Percentiles rank a stretch among this genome's conserved stretches.
Evolutionary conservation across 352 stramenopile species (phyloP).

Genomic region (Globisporangium parvum): DNA sequence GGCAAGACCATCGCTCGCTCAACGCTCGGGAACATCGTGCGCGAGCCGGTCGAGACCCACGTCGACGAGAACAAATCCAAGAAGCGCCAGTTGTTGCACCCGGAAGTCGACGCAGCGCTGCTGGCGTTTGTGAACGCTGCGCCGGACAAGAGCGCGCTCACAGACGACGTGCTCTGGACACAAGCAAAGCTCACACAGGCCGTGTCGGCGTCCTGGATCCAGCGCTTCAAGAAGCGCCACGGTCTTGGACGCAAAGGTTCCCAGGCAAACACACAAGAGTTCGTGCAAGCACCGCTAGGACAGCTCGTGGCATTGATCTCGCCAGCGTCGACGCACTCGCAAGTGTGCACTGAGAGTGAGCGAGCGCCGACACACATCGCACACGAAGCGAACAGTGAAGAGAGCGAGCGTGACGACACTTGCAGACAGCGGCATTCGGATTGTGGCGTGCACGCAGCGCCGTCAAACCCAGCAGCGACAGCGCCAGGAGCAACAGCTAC

Average conservation of each 20-base stretch:
- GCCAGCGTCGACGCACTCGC: too few species aligned
- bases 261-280: background rate
- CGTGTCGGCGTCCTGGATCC: conserved; percentile 10
- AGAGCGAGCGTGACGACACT: too few species aligned
- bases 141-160: background rate
- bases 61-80: conserved; percentile 6
- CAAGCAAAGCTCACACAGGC: conserved; percentile 6
- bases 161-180: conserved; percentile 8
- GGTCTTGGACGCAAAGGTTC: background rate
- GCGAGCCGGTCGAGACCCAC: conserved; percentile 8
- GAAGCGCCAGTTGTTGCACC: background rate
- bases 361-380: background rate
- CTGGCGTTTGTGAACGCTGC: conserved; percentile 5
- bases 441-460: too few species aligned
- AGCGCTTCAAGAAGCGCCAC: conserved; percentile 11
- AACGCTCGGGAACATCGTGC: conserved; percentile 12
- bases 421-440: too few species aligned
- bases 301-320: too few species aligned
- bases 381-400: background rate
- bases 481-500: background rate
- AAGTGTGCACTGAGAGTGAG: background rate
- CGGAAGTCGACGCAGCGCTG: conserved; percentile 5
- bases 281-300: too few species aligned
- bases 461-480: too few species aligned
- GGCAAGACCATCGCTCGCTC: conserved; percentile 10